phyloP scores from a whole-genome alignment of 768 basidiomycete species.

The Xerocomellus chrysenteron region DNA sequence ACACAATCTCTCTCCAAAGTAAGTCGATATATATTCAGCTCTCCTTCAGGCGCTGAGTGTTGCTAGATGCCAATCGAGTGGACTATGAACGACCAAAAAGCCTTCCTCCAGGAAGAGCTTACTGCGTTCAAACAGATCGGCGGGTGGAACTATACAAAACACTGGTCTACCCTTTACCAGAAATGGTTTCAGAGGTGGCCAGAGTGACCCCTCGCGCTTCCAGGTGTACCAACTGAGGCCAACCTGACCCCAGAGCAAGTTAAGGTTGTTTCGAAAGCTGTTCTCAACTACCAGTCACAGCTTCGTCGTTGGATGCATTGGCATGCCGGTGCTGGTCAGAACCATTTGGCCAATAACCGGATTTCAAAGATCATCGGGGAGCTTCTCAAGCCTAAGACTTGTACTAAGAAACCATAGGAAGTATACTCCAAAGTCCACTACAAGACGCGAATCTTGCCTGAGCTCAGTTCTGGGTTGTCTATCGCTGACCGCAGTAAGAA shows the following conservation, averaged over 20 bases:
- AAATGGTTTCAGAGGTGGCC: constrained; percentile 4
- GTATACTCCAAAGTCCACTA: background rate
- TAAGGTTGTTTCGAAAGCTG: background rate
- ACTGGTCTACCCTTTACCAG: background rate
- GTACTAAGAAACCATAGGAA: background rate
- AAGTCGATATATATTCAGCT: background rate
- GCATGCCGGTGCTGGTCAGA: background rate
- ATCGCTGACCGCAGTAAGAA: background rate
- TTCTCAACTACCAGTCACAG: background rate
- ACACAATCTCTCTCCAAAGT: background rate
- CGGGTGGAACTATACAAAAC: background rate
- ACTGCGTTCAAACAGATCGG: background rate
- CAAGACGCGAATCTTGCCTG: background rate
- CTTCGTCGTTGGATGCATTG: background rate
- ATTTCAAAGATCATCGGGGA: background rate
- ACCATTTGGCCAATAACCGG: background rate
- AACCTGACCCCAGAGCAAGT: background rate
- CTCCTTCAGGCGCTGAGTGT: background rate
- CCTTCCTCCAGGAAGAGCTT: constrained; percentile 2
- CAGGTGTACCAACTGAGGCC: background rate
- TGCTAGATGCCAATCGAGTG: background rate
- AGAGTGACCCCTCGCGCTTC: background rate
- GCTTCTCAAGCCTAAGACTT: background rate
- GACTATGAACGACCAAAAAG: background rate
- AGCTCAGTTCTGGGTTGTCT: background rate